Evolutionary conservation across 768 basidiomycete genomes (phyloP), one percentile per base, ranked within the genome.

Genomic region (Punctularia strigosozonata): DNA sequence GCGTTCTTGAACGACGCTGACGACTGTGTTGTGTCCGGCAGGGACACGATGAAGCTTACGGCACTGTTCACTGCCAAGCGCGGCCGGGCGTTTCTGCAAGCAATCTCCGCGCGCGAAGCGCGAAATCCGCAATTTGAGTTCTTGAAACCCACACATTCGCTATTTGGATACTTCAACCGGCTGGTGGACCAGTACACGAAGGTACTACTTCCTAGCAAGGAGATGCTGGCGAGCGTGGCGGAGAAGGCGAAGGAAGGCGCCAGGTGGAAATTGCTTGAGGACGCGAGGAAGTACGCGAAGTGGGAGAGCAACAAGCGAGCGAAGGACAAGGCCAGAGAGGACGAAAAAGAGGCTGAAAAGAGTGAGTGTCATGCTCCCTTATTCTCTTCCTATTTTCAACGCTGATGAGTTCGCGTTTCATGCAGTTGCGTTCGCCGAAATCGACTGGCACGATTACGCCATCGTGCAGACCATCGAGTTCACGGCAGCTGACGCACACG

Each of bases 361-460:
- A 71, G 88, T 77, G 54, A 50, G 86, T 71, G 13, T 31, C n/a
- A 39, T 35, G 13, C 22, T 24, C 18, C n/a, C 18, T 13, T 17
- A 19, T 30, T 15, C n/a, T n/a, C n/a, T 5, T 26, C 15, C n/a
- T 13, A 5, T 8, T 25, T 25, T 20, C 40, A 18, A 21, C 23
- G 22, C 41, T 44, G 39, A 48, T 46, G 22, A 42, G 25, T 39
- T 23, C 38, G 33, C 18, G 34, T 48, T 30, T 40, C 6, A 43
- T 38, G 5, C 43, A 83, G 86, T 78, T 59, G 94, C 92, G 4
- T 92, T 95, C 53, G 88, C 90, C 31, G 88, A 92, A 55, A 97
- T 99, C 49, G 95, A 99, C 55, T 99, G 95, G 95, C 90, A 99
- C 52, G 95, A 98, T 55, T 98, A 95, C 62, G 89, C 91, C 28